Percentiles rank a stretch among this genome's conserved stretches.
phyloP scores from a whole-genome alignment of 2,329 filamentous ascomycete species.

The Plenodomus lindquistii region DNA sequence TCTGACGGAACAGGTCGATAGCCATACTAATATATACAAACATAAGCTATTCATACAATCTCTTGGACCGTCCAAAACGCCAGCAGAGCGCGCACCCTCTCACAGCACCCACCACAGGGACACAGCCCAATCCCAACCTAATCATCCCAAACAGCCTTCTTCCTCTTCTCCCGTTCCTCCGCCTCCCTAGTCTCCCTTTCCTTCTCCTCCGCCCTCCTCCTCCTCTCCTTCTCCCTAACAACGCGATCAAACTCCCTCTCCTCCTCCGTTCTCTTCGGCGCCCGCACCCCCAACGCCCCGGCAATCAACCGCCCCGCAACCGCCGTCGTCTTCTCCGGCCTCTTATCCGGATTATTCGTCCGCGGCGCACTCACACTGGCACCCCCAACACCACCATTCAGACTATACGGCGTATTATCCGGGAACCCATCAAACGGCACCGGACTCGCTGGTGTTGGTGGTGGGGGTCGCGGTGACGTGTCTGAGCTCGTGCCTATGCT shows the following conservation, averaged over 20 bases:
- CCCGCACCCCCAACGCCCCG: slow-evolving; percentile 78
- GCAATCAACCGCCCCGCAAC: slow-evolving; percentile 90
- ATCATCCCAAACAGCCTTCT: slow-evolving; percentile 82
- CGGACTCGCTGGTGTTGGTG: slow-evolving; percentile 42
- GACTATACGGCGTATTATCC: slow-evolving; percentile 24
- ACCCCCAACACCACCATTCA: slow-evolving; percentile 12
- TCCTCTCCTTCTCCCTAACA: slow-evolving; percentile 81
- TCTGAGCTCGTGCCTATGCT: slow-evolving; percentile 13
- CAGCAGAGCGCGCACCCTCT: too few relatives aligned
- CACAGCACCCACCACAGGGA: too few relatives aligned
- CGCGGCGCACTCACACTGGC: slow-evolving; percentile 25
- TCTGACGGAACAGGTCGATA: neutral
- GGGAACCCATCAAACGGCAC: slow-evolving; percentile 37
- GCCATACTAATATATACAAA: too few relatives aligned
- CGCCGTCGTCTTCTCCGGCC: slow-evolving; percentile 91
- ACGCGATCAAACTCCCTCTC: slow-evolving; percentile 84
- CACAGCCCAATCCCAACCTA: slow-evolving; percentile 25
- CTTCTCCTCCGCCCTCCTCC: slow-evolving; percentile 71
- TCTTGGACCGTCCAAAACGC: too few relatives aligned
- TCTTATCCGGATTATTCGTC: slow-evolving; percentile 31
- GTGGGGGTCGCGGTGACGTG: slow-evolving; percentile 32
- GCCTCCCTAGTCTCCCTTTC: slow-evolving; percentile 66
- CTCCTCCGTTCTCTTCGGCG: slow-evolving; percentile 82
- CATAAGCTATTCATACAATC: too few relatives aligned
- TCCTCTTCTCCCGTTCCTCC: slow-evolving; percentile 72